phyloP scores from a whole-genome alignment of 2,329 filamentous ascomycete species.

The Fusarium hostae region DNA sequence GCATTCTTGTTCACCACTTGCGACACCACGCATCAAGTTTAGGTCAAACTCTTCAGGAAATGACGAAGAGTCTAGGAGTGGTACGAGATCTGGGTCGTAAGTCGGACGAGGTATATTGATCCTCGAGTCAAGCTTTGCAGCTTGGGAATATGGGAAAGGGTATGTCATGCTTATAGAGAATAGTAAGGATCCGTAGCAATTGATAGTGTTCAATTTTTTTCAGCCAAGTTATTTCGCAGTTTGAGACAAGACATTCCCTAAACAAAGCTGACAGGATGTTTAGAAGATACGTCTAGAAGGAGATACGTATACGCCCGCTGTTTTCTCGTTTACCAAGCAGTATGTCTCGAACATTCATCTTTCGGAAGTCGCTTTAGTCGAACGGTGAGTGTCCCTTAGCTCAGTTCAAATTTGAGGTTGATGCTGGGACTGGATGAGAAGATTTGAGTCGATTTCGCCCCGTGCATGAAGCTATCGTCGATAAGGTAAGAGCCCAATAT shows the following conservation, averaged over 20 bases:
- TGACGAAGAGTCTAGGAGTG: slow-evolving; percentile 8
- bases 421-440: neutral
- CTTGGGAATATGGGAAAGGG: slow-evolving; percentile 7
- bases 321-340: neutral
- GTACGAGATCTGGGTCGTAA: neutral
- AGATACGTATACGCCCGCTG: neutral
- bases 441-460: slow-evolving; percentile 8
- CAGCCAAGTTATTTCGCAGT: no score
- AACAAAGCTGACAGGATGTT: neutral
- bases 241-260: neutral
- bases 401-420: neutral
- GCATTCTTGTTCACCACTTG: neutral
- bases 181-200: accelerated
- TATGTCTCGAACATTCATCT: neutral
- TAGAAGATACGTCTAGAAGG: neutral
- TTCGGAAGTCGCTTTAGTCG: accelerated
- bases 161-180: neutral
- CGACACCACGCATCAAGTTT: slow-evolving; percentile 5
- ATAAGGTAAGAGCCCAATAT: neutral
- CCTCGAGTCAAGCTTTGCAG: neutral
- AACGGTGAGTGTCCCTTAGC: accelerated
- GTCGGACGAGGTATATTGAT: neutral
- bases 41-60: slow-evolving; percentile 8
- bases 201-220: accelerated
- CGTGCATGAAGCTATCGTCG: neutral